phyloP scores from a whole-genome alignment of 2,329 filamentous ascomycete genomes.

The Sodiomyces alkalinus region DNA sequence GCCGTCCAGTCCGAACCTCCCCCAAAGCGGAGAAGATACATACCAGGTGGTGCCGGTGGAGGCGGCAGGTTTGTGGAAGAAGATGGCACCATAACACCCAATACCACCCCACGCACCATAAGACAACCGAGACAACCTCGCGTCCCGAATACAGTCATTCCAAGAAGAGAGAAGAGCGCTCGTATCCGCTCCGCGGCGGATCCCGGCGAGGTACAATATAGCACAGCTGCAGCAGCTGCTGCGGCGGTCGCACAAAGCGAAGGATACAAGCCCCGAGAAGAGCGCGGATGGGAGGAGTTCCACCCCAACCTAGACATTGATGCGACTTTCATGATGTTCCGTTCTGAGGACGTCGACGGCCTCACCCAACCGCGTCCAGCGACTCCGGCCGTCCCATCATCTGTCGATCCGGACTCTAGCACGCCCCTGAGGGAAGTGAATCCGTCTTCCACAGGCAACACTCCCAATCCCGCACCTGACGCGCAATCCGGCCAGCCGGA shows the following conservation, averaged over 20 bases:
- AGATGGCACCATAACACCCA: slow-evolving; percentile 44
- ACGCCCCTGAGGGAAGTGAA: slow-evolving; percentile 32
- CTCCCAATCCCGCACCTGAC: slow-evolving; percentile 18
- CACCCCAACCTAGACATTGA: slow-evolving; percentile 92
- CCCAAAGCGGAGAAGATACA: slow-evolving; percentile 59
- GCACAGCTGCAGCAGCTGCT: slow-evolving; percentile 76
- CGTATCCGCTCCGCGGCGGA: slow-evolving; percentile 39
- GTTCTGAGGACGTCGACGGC: slow-evolving; percentile 74
- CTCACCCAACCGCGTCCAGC: slow-evolving; percentile 30
- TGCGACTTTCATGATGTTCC: slow-evolving; percentile 60
- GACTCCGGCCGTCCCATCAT: slow-evolving; percentile 14
- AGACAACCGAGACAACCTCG: slow-evolving; percentile 15
- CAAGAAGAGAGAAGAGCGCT: slow-evolving; percentile 41
- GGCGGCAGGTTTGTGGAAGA: slow-evolving; percentile 73
- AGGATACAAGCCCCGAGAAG: slow-evolving; percentile 93
- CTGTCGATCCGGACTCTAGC: slow-evolving; percentile 19
- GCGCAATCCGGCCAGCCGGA: slow-evolving; percentile 16
- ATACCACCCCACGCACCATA: slow-evolving; percentile 9
- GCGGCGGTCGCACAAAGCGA: slow-evolving; percentile 82
- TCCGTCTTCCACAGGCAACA: slow-evolving; percentile 24
- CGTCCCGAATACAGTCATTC: slow-evolving; percentile 19
- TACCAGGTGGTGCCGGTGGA: slow-evolving; percentile 74
- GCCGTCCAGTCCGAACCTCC: slow-evolving; percentile 39
- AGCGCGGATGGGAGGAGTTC: slow-evolving; percentile 95
- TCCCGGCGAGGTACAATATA: slow-evolving; percentile 54